phyloP scores from a whole-genome alignment of 2,329 filamentous ascomycete genomes.

The Taxawa tesnikishii region DNA sequence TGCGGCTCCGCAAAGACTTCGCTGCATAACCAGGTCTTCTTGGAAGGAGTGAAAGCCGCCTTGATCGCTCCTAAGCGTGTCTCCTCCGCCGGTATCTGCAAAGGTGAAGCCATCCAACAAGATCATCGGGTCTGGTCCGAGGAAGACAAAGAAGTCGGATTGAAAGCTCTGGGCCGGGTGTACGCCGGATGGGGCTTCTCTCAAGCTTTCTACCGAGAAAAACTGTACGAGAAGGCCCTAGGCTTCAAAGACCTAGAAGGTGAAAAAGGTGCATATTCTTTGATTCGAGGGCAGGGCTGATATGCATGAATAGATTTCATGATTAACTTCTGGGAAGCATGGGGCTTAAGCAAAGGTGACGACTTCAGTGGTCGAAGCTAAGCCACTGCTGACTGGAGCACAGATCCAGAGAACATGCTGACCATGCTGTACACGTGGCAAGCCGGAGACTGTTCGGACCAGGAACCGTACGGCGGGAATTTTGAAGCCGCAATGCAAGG shows the following conservation, averaged over 20 bases:
- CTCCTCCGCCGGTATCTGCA: slow-evolving; percentile 37
- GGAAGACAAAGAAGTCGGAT: slow-evolving; percentile 40
- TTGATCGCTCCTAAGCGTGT: slow-evolving; percentile 45
- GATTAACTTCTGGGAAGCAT: slow-evolving; percentile 62
- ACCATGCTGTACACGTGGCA: slow-evolving; percentile 74
- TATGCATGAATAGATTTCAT: slow-evolving; percentile 44
- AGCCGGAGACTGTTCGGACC: slow-evolving; percentile 54
- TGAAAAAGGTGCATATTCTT: background rate
- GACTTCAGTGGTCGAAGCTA: background rate
- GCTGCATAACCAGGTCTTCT: slow-evolving; percentile 55
- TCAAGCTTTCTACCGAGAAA: slow-evolving; percentile 65
- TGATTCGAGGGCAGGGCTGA: background rate
- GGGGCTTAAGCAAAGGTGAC: slow-evolving; percentile 54
- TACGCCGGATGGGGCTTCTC: slow-evolving; percentile 77
- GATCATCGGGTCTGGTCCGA: slow-evolving; percentile 33
- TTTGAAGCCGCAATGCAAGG: slow-evolving; percentile 44
- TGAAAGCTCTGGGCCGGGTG: slow-evolving; percentile 56
- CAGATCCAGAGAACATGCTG: slow-evolving; percentile 61
- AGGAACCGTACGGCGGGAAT: slow-evolving; percentile 55
- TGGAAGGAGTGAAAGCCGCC: slow-evolving; percentile 51
- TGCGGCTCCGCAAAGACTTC: slow-evolving; percentile 53
- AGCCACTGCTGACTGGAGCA: slow-evolving; percentile 12
- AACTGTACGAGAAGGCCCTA: slow-evolving; percentile 51
- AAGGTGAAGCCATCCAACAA: slow-evolving; percentile 30
- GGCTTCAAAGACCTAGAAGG: slow-evolving; percentile 54